Evolutionary conservation across 2,329 filamentous ascomycete genomes (phyloP), one percentile per base, ranked within the genome.

Genomic region (Simplicillium sp.): DNA sequence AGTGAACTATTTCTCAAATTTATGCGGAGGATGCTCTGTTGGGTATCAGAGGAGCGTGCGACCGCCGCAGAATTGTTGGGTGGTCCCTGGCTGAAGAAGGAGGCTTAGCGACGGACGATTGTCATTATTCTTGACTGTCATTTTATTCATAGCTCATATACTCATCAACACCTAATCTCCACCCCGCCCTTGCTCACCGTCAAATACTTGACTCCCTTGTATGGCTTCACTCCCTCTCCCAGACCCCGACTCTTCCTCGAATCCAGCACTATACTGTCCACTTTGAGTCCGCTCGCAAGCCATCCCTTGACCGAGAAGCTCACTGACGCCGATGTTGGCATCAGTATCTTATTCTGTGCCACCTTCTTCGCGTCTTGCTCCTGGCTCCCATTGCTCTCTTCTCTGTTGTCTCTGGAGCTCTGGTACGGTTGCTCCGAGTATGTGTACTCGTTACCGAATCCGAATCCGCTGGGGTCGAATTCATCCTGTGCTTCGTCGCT

Each of bases 161-260:
- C 5, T 25, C 28, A 37, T 47, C 37, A 79, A 55, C 78, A 82
- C 51, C 79, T 66, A 50, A 80, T 70, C 59, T 83, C 79, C 34
- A 82, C 67, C 16, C 78, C 79, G 12, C 73, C 72, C 47, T 77
- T 77, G 54, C 78, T 82, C 37, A 82, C 68, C 13, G 89, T 96
- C 52, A 98, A 60, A 62, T 98, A 98, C 65, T 98, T 98, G 49
- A 98, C 92, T 2, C 92, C 92, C 65, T 97, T 98, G 64, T 95
- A 97, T 17, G 92, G 92, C 64, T 88, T 94, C 32, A 97, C 80
- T 3, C 84, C 80, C 49, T 94, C 87, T 0, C 87, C 87, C 36
- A 98, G 54, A 0, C 92, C 92, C 43, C 82, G 77, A 60, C 87
- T 94, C 65, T 82, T 88, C 58, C 85, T 82, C n/a, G 77, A 69